These are phyloP conservation scores for Prosopis cineraria DNA, from an alignment of 306 rosid species.

Conservation along the genomic window DNA sequence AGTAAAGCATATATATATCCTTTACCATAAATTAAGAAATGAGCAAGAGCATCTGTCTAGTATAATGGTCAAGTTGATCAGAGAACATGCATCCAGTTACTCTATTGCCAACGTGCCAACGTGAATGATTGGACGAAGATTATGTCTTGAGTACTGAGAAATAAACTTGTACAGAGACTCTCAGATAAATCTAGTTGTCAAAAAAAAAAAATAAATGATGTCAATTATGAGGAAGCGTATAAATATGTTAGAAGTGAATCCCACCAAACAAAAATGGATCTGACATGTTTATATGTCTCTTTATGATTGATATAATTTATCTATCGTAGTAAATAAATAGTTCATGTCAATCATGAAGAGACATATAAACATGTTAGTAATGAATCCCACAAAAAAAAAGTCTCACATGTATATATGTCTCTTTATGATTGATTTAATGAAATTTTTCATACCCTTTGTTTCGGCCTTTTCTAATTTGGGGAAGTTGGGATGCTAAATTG, in stretches of 20 bases:
- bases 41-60: background rate
- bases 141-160: slow-evolving; percentile 6
- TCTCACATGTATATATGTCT: background rate
- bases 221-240: background rate
- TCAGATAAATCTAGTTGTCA: background rate
- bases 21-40: background rate
- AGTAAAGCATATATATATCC: background rate
- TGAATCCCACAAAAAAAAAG: background rate
- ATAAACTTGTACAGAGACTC: background rate
- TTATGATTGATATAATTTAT: background rate
- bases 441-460: background rate
- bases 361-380: background rate
- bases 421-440: background rate
- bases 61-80: background rate
- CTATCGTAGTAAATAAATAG: background rate
- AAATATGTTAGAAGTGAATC: background rate
- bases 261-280: background rate
- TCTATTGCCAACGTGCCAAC: slow-evolving; percentile 17
- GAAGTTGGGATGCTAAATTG: slow-evolving; percentile 20
- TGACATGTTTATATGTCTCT: background rate
- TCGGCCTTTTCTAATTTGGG: background rate
- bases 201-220: background rate
- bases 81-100: background rate
- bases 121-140: slow-evolving; percentile 13
- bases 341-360: background rate